These are phyloP conservation scores for Coniella vitis DNA, from an alignment of 2,329 filamentous ascomycete genomes.

Conservation along the genomic window DNA sequence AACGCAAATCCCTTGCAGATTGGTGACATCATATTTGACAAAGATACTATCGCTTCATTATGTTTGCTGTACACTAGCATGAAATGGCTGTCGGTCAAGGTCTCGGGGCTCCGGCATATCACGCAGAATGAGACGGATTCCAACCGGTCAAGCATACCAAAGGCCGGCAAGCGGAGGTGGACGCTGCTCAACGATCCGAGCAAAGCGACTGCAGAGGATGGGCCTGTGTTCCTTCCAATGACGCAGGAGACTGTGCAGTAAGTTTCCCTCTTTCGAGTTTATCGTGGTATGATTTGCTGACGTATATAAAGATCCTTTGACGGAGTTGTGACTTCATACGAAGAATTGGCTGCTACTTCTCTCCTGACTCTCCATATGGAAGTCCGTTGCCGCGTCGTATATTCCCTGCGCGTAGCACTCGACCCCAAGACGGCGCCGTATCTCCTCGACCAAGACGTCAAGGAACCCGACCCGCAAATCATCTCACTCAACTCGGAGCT, in stretches of 20 bases:
- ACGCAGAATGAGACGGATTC: slow-evolving; percentile 66
- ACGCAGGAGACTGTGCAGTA: slow-evolving; percentile 77
- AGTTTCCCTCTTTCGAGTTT: slow-evolving; percentile 28
- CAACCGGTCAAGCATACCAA: slow-evolving; percentile 45
- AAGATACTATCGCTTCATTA: slow-evolving; percentile 75
- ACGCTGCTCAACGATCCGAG: slow-evolving; percentile 65
- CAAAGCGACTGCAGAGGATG: slow-evolving; percentile 52
- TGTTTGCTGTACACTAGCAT: slow-evolving; percentile 94
- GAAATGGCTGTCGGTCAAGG: slow-evolving; percentile 90
- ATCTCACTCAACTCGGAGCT: slow-evolving; percentile 78
- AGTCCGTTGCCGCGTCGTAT: slow-evolving; percentile 75
- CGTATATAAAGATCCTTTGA: slow-evolving; percentile 90
- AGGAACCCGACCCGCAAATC: slow-evolving; percentile 72
- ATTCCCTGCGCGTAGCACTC: slow-evolving; percentile 62
- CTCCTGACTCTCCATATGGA: slow-evolving; percentile 85
- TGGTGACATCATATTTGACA: slow-evolving; percentile 82
- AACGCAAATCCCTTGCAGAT: slow-evolving; percentile 59
- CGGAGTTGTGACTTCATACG: slow-evolving; percentile 74
- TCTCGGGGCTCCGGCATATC: slow-evolving; percentile 74
- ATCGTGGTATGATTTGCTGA: too few species aligned
- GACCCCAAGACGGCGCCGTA: slow-evolving; percentile 57
- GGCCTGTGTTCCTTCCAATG: slow-evolving; percentile 76
- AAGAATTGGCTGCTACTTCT: slow-evolving; percentile 69
- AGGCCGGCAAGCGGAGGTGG: slow-evolving; percentile 68
- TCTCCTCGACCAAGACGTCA: slow-evolving; percentile 63